A percentile compares a stretch with the other conserved stretches of the same genome.
Conservation (phyloP, 208 protist species). For the Naegleria lovaniensis region DNA sequence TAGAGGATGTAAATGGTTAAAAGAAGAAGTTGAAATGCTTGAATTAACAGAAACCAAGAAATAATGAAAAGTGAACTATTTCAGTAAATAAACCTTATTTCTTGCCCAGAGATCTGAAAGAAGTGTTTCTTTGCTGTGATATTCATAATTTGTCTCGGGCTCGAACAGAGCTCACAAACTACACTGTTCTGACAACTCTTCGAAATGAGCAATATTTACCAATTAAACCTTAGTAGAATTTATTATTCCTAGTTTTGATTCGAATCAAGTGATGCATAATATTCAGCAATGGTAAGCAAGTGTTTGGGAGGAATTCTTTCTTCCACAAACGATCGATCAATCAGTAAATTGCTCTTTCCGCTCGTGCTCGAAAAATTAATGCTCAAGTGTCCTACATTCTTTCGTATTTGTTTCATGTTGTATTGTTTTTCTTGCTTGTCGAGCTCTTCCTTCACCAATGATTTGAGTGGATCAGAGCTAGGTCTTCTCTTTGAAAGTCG, state of each 20-base stretch:
- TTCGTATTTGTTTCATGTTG: background rate
- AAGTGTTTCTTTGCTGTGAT: no score
- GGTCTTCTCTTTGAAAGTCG: background rate
- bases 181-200: no score
- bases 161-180: no score
- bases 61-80: no score
- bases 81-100: no score
- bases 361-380: background rate
- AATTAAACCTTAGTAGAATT: no score
- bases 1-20: no score
- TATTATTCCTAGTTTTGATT: background rate
- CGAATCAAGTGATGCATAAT: background rate
- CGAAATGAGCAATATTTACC: no score
- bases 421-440: background rate
- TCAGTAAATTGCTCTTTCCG: background rate
- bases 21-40: no score
- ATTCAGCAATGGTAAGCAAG: background rate
- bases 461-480: background rate
- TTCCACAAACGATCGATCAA: background rate
- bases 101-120: no score
- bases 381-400: background rate
- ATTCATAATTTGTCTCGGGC: no score
- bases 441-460: background rate
- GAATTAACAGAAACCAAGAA: no score
- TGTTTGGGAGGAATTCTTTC: conserved; percentile 1